A percentile compares a stretch with the other conserved stretches of the same genome.
phyloP scores from a whole-genome alignment of 2,329 filamentous ascomycete species.

The Triangularia setosa region DNA sequence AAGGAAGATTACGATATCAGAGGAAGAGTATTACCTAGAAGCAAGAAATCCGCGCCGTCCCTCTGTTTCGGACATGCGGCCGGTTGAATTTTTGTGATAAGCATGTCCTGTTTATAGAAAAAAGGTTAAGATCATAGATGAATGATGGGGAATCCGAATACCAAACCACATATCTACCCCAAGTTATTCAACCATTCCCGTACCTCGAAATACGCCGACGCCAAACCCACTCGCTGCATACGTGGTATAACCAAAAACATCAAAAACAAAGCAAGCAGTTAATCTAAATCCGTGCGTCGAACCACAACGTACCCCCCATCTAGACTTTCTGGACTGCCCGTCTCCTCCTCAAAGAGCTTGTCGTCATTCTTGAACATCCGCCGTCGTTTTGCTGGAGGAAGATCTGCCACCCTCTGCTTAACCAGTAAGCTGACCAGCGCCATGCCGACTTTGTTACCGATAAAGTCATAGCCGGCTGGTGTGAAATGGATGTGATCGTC shows the following conservation, averaged over 20 bases:
- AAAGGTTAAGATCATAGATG: slow-evolving; percentile 3
- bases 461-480: slow-evolving; percentile 55
- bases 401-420: slow-evolving; percentile 16
- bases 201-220: background rate
- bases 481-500: slow-evolving; percentile 60
- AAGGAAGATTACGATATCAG: background rate
- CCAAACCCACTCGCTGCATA: background rate
- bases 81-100: background rate
- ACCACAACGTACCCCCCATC: slow-evolving; percentile 54
- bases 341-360: slow-evolving; percentile 47
- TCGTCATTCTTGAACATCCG: slow-evolving; percentile 37
- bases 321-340: slow-evolving; percentile 42
- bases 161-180: background rate
- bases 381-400: slow-evolving; percentile 23
- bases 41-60: background rate
- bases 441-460: slow-evolving; percentile 55
- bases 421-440: slow-evolving; percentile 45
- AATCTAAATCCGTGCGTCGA: slow-evolving; percentile 49
- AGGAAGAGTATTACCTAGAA: background rate
- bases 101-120: background rate
- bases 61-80: background rate
- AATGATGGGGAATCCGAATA: slow-evolving; percentile 4
- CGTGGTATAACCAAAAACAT: background rate
- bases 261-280: slow-evolving; percentile 2
- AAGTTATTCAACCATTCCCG: background rate